A percentile compares a stretch with the other conserved stretches of the same genome.
phyloP scores from a whole-genome alignment of 192 early-diverging fungal species.

The Coemansia sp. region DNA sequence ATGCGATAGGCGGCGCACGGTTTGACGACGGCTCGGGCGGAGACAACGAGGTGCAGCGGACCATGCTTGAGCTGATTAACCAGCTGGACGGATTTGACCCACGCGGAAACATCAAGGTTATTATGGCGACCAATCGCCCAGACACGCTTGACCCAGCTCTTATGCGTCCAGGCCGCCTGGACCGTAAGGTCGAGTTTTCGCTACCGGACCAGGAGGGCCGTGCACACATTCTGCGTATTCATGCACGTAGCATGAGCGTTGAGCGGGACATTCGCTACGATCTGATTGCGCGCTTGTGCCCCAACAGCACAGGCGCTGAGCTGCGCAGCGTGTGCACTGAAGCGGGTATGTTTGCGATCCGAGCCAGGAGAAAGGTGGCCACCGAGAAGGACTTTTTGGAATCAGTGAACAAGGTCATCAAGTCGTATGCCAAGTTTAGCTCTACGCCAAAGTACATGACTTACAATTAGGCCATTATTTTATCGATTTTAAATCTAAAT shows the following conservation, averaged over 20 bases:
- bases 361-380: constrained; percentile 95
- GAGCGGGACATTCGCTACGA: constrained; percentile 99
- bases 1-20: constrained; percentile 97
- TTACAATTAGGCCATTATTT: constrained; percentile 60
- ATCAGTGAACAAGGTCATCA: constrained; percentile 99
- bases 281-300: constrained; percentile 95
- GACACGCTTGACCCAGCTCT: constrained; percentile 98
- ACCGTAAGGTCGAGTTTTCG: constrained; percentile 97
- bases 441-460: constrained; percentile 94
- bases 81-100: constrained; percentile 99
- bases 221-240: constrained; percentile 97
- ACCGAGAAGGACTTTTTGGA: constrained; percentile 99
- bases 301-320: constrained; percentile 98
- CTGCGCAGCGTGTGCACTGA: constrained; percentile 98
- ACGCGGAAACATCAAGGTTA: constrained; percentile 98
- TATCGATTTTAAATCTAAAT: neutral
- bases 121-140: constrained; percentile 99
- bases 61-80: constrained; percentile 99
- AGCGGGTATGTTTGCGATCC: constrained; percentile 99
- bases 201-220: constrained; percentile 95
- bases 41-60: constrained; percentile 99
- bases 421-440: constrained; percentile 97
- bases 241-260: constrained; percentile 97
- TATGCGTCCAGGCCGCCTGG: constrained; percentile 95
- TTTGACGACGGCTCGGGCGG: constrained; percentile 98